Evolutionary conservation across 2,329 filamentous ascomycete genomes (phyloP).

Genomic region (Penicillium sp.): DNA sequence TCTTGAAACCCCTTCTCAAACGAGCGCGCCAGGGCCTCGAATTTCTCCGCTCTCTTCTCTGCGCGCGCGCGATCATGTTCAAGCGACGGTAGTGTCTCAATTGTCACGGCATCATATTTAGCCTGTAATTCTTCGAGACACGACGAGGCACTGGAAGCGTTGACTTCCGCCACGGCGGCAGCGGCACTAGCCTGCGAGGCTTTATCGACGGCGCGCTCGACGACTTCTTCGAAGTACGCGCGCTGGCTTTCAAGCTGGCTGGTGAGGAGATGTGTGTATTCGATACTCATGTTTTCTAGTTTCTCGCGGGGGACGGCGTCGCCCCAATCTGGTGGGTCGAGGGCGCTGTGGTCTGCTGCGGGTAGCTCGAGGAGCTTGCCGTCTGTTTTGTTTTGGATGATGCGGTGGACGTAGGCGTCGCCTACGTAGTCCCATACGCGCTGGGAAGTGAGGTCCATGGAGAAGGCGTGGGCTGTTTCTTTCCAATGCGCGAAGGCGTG

Average conservation of each 20-base stretch:
- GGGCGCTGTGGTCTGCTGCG: constrained; percentile 49
- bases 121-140: constrained; percentile 57
- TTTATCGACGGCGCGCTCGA: constrained; percentile 87
- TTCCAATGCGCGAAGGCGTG: constrained; percentile 95
- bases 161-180: constrained; percentile 53
- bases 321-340: constrained; percentile 45
- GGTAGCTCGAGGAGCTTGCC: constrained; percentile 92
- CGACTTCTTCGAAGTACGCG: constrained; percentile 88
- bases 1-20: constrained; percentile 76
- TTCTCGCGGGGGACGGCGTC: constrained; percentile 58
- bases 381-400: constrained; percentile 91
- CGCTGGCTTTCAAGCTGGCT: constrained; percentile 91
- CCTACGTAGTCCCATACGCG: constrained; percentile 98
- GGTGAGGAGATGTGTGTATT: constrained; percentile 92
- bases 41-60: constrained; percentile 66
- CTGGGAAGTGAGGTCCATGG: constrained; percentile 88
- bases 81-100: constrained; percentile 63
- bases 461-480: constrained; percentile 83
- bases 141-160: constrained; percentile 63
- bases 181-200: constrained; percentile 69
- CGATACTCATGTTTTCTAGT: constrained; percentile 76
- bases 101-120: constrained; percentile 54
- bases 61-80: constrained; percentile 73
- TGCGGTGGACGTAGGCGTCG: constrained; percentile 91
- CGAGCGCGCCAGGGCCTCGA: constrained; percentile 71